These are phyloP conservation scores for Paramecium pentaurelia DNA, from an alignment of 73 alveolate species.

Conservation along the genomic window DNA sequence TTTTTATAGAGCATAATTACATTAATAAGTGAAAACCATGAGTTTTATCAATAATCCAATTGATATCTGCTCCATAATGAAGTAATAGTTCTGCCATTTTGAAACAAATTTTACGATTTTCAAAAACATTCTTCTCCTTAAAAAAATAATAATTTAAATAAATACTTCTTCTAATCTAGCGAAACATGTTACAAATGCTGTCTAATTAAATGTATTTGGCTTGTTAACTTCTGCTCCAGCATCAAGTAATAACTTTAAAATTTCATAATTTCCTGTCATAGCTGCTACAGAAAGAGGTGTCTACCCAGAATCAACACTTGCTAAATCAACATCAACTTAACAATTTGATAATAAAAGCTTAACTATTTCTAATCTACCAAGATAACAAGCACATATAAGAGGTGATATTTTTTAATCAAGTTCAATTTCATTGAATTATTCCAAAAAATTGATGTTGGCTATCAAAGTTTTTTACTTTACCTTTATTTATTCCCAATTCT, in stretches of 20 bases:
- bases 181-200: slow-evolving; percentile 72
- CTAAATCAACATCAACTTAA: slow-evolving; percentile 69
- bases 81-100: slow-evolving; percentile 81
- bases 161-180: slow-evolving; percentile 73
- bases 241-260: slow-evolving; percentile 65
- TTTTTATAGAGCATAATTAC: slow-evolving; percentile 71
- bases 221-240: slow-evolving; percentile 79
- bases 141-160: background rate
- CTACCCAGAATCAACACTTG: slow-evolving; percentile 69
- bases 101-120: slow-evolving; percentile 78
- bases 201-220: slow-evolving; percentile 61
- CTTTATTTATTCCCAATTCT: slow-evolving; percentile 14
- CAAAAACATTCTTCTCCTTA: slow-evolving; percentile 67
- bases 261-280: slow-evolving; percentile 77
- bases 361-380: slow-evolving; percentile 69
- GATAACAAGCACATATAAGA: slow-evolving; percentile 70
- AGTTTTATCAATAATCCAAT: slow-evolving; percentile 61
- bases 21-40: slow-evolving; percentile 73
- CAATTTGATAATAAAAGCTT: slow-evolving; percentile 70
- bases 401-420: slow-evolving; percentile 78
- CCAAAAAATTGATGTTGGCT: slow-evolving; percentile 65
- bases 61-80: slow-evolving; percentile 78
- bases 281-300: slow-evolving; percentile 78
- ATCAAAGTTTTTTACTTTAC: background rate
- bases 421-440: slow-evolving; percentile 71